Conservation (phyloP, 1,284 basidiomycete species). For the Thecaphora thlaspeos region DNA sequence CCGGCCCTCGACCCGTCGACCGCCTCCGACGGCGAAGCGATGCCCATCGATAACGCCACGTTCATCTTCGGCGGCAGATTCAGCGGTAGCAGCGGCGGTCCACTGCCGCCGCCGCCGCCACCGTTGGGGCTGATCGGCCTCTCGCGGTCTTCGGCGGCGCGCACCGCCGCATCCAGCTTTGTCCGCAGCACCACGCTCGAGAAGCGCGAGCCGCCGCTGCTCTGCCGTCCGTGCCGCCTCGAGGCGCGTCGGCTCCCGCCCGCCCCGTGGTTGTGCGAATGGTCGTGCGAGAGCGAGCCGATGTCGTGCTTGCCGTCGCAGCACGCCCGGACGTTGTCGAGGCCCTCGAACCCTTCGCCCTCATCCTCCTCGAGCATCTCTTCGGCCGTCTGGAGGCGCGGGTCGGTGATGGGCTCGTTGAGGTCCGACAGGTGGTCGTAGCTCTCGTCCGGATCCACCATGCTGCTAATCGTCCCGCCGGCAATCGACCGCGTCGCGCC, state of each 20-base stretch:
- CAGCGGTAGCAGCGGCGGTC: no score
- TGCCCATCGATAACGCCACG: no score
- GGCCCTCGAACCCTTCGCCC: conserved; percentile 82
- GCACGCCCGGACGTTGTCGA: conserved; percentile 73
- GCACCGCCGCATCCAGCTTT: conserved; percentile 24
- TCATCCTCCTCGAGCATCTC: conserved; percentile 66
- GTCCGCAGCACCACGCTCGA: conserved; percentile 20
- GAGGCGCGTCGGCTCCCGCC: conserved; percentile 9
- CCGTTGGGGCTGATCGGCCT: no score
- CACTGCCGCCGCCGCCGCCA: no score
- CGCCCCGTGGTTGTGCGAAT: conserved; percentile 16
- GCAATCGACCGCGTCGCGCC: background rate
- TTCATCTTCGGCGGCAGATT: no score
- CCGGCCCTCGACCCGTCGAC: no score
- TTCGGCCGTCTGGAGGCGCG: conserved; percentile 48
- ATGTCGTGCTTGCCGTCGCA: conserved; percentile 83
- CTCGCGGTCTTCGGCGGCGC: no score
- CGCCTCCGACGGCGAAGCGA: no score
- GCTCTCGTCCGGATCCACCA: conserved; percentile 12
- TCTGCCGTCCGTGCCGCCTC: conserved; percentile 22
- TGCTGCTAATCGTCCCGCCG: background rate
- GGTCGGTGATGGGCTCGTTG: conserved; percentile 14
- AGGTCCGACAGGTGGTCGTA: conserved; percentile 9
- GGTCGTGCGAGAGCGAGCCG: conserved; percentile 50
- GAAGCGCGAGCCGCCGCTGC: conserved; percentile 21